These are phyloP conservation scores for Erysimum cheiranthoides DNA, from an alignment of 345 rosid genomes.

Conservation along the genomic window DNA sequence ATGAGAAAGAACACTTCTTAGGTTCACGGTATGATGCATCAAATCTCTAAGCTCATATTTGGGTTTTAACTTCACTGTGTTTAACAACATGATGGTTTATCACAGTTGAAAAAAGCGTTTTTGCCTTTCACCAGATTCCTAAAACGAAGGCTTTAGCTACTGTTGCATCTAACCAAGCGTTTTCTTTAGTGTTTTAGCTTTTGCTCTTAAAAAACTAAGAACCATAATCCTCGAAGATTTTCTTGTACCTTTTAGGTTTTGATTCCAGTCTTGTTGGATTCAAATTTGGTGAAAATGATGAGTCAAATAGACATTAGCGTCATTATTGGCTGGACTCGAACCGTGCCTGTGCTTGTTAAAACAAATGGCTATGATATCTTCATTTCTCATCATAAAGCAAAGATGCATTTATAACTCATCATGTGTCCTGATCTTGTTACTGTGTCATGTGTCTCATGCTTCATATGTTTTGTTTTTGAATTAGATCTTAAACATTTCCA, in stretches of 20 bases:
- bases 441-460: constrained; percentile 7
- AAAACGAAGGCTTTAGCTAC: constrained; percentile 12
- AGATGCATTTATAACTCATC: constrained; percentile 9
- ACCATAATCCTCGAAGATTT: neutral
- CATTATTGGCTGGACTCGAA: neutral
- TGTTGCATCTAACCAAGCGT: neutral
- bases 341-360: neutral
- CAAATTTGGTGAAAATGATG: neutral
- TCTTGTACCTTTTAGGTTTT: neutral
- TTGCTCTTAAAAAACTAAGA: neutral
- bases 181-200: neutral
- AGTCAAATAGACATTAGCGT: neutral
- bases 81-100: constrained; percentile 15
- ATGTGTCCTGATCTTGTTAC: constrained; percentile 9
- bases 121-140: constrained; percentile 11
- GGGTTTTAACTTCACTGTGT: neutral
- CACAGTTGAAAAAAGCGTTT: neutral
- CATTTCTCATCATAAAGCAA: neutral
- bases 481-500: constrained; percentile 1
- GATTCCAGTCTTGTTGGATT: neutral
- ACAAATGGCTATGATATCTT: neutral
- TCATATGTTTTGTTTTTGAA: neutral
- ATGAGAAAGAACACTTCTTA: neutral
- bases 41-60: constrained; percentile 8
- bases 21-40: constrained; percentile 22